Conservation (phyloP, 495 filamentous ascomycete species). For the Aspergillus indologenus region DNA sequence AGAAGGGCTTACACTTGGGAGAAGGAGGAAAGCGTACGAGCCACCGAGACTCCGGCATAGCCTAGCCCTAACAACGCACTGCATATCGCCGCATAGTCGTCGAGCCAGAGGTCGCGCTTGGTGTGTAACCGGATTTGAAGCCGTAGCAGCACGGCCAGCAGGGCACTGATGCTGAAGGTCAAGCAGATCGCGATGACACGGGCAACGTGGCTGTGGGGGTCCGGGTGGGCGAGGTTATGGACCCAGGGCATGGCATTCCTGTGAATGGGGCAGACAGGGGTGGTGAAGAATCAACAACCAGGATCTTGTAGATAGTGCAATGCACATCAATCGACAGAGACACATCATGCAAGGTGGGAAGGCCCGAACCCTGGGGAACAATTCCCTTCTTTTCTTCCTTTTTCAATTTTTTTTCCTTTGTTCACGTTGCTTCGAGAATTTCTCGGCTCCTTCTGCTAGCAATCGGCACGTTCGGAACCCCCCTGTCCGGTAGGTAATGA, state of each 20-base stretch:
- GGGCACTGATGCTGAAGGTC: conserved; percentile 20
- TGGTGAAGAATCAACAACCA: not conserved
- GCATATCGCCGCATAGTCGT: conserved; percentile 27
- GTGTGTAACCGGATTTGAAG: conserved; percentile 22
- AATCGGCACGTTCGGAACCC: no score
- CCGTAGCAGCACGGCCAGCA: conserved; percentile 24
- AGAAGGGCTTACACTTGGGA: not conserved
- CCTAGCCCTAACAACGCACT: conserved; percentile 21
- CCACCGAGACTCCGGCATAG: conserved; percentile 23
- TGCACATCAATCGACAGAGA: not conserved
- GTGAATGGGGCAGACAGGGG: not conserved
- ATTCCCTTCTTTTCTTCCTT: not conserved
- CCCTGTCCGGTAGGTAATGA: not conserved
- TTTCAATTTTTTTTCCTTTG: not conserved
- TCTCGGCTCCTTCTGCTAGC: no score
- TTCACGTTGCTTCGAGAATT: not conserved
- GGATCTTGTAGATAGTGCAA: not conserved
- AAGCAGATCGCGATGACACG: conserved; percentile 22
- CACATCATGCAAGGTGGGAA: not conserved
- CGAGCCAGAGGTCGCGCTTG: conserved; percentile 24
- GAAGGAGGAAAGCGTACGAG: conserved; percentile 22
- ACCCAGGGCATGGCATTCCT: conserved; percentile 29
- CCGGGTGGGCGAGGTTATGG: conserved; percentile 25
- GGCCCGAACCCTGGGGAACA: not conserved
- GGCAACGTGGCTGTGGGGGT: conserved; percentile 22